Conservation (phyloP, 805 yeast genomes). For the Starmerella scarabaei region DNA sequence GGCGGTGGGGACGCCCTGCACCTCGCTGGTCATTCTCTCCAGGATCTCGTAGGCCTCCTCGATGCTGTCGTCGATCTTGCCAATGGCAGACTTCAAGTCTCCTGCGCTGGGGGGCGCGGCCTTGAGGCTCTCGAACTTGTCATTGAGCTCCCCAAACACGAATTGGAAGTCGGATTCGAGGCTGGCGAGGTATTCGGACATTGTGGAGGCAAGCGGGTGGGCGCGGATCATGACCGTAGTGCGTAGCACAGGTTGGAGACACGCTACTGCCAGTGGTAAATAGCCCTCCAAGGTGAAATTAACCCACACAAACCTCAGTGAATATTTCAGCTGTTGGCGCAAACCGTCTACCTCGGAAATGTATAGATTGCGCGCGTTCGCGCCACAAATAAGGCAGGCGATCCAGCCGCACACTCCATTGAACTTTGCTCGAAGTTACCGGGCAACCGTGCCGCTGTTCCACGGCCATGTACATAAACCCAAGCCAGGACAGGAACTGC, state of each 20-base stretch:
- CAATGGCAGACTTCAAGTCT: constrained; percentile 24
- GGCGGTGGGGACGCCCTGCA: constrained; percentile 67
- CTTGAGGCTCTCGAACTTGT: constrained; percentile 43
- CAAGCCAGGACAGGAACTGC: constrained; percentile 82
- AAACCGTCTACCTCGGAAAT: no score
- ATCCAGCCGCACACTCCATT: no score
- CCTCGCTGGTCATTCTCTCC: constrained; percentile 80
- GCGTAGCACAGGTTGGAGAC: no score
- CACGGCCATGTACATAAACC: constrained; percentile 91
- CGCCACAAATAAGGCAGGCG: no score
- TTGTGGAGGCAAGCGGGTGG: not conserved
- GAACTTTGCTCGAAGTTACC: no score
- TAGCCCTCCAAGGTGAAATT: no score
- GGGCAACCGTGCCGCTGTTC: not conserved
- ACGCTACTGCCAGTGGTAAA: no score
- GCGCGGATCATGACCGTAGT: no score
- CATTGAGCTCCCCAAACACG: constrained; percentile 55
- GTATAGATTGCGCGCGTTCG: no score
- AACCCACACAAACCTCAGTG: no score
- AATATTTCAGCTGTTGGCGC: no score
- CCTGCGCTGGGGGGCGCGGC: constrained; percentile 34
- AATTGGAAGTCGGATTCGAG: constrained; percentile 64
- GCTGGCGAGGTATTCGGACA: constrained; percentile 40
- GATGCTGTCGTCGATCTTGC: constrained; percentile 25
- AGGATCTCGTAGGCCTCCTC: constrained; percentile 71